These are phyloP conservation scores for Alternaria burnsii DNA, from an alignment of 2,329 filamentous ascomycete genomes.

Conservation along the genomic window DNA sequence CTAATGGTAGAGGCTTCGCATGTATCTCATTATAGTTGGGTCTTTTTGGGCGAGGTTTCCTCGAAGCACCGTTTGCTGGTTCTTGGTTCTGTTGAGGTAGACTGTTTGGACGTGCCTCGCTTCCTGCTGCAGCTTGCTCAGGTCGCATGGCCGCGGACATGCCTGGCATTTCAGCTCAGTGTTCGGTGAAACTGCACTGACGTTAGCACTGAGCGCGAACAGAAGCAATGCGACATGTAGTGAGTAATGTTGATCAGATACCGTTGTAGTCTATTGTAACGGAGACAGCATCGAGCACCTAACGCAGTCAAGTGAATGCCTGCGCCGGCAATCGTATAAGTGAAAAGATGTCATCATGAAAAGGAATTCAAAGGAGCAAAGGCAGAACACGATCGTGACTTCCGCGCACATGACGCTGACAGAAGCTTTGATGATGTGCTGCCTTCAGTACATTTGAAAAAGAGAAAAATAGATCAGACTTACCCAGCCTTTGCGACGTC, in stretches of 20 bases:
- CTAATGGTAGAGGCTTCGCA: constrained; percentile 79
- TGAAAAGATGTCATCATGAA: constrained; percentile 39
- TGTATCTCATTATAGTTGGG: constrained; percentile 79
- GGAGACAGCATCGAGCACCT: constrained; percentile 43
- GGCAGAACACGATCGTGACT: constrained; percentile 2
- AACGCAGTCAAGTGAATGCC: constrained; percentile 46
- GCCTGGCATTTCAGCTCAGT: constrained; percentile 10
- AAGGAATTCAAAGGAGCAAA: neutral
- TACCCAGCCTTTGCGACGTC: constrained; percentile 20
- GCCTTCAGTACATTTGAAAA: neutral
- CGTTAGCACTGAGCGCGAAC: constrained; percentile 15
- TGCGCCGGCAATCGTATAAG: constrained; percentile 36
- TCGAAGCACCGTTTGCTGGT: constrained; percentile 27
- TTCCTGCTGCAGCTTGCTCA: constrained; percentile 17
- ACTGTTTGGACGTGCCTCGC: constrained; percentile 15
- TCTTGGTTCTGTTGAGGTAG: constrained; percentile 18
- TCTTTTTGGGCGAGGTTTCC: constrained; percentile 41
- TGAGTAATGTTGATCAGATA: constrained; percentile 41
- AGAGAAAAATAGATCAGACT: neutral
- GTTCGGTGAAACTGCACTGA: constrained; percentile 18
- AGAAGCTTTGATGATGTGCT: neutral
- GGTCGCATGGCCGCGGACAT: constrained; percentile 26
- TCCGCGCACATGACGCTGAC: neutral
- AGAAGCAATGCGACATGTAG: constrained; percentile 3
- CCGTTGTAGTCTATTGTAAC: constrained; percentile 52